Percentiles rank a stretch among this genome's conserved stretches.
Conservation (phyloP, 2,329 filamentous ascomycete species). For the Scedosporium boydii region DNA sequence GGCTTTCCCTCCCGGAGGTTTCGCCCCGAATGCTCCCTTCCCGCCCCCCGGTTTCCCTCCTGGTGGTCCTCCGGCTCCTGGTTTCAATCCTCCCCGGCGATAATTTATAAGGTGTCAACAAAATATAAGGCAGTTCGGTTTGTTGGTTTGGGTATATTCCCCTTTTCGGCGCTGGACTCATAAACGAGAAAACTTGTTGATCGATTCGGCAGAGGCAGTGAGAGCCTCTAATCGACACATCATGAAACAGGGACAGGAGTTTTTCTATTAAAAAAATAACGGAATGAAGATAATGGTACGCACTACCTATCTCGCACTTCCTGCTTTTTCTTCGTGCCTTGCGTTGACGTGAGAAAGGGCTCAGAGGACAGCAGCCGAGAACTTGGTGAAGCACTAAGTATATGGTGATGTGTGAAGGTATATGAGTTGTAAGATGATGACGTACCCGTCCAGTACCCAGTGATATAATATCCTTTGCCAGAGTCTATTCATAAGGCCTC, state of each 20-base stretch:
- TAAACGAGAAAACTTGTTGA: neutral
- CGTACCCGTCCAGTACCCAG: neutral
- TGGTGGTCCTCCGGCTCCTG: conserved; percentile 47
- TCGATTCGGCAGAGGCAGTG: neutral
- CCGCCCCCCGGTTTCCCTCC: conserved; percentile 40
- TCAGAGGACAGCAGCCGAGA: neutral
- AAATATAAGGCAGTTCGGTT: neutral
- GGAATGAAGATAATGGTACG: conserved; percentile 3
- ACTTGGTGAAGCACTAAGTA: neutral
- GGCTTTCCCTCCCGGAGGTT: conserved; percentile 36
- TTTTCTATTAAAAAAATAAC: neutral
- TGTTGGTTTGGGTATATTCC: neutral
- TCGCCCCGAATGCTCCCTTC: conserved; percentile 34
- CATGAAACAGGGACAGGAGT: neutral
- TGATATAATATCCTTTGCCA: too few species aligned
- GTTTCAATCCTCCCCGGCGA: conserved; percentile 66
- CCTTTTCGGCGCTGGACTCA: neutral
- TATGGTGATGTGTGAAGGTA: neutral
- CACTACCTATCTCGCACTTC: neutral
- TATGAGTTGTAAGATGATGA: neutral
- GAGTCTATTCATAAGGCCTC: too few species aligned
- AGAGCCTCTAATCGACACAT: neutral
- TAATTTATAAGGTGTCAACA: conserved; percentile 24
- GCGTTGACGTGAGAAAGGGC: neutral
- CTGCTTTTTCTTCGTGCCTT: neutral